Evolutionary conservation across 2,329 filamentous ascomycete species (phyloP), one percentile per base, ranked within the genome.

Genomic region (Metarhizium sp.): DNA sequence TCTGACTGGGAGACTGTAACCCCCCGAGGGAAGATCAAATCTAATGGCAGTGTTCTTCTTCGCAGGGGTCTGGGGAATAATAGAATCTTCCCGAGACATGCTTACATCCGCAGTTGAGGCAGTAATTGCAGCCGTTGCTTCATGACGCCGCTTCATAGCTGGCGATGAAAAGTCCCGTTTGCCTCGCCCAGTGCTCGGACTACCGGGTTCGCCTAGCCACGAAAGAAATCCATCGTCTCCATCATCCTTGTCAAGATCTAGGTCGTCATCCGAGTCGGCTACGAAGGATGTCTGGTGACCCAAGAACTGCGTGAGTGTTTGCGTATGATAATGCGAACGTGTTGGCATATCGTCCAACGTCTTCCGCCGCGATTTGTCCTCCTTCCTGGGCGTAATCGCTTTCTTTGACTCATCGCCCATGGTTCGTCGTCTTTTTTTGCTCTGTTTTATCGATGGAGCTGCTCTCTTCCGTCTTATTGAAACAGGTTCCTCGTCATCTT

Each of bases 21-120:
- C 58, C 61, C 58, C 73, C 0, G 77, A 78, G 0, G 75, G 75
- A 6, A 78, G 72, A 58, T 77, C 74, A 2, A 68, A 61, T 40
- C 67, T 68, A 18, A 63, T 63, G 11, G 58, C 25, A 4, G 54
- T 55, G 52, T 53, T 55, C 10, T 59, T 63, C 52, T 68, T 69
- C 1, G 59, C 58, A 0, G 75, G 76, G 6, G 76, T 78, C 56
- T 76, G 71, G 0, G 74, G 74, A 6, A 73, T 64, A n/a, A 71
- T 57, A 1, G 71, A 70, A 25, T 65, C 63, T 42, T 71, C 65
- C 2, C 68, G 67, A 6, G 58, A 59, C 36, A 18, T 30, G 11
- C 4, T n/a, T 16, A 13, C 51, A n/a, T 52, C 51, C 14, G 38
- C 51, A 34, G 29, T n/a, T 14, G 34, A 30, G 13, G 29, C 20